Evolutionary conservation across 2,329 filamentous ascomycete genomes (phyloP).

Genomic region (Cryphonectria nitschkei): DNA sequence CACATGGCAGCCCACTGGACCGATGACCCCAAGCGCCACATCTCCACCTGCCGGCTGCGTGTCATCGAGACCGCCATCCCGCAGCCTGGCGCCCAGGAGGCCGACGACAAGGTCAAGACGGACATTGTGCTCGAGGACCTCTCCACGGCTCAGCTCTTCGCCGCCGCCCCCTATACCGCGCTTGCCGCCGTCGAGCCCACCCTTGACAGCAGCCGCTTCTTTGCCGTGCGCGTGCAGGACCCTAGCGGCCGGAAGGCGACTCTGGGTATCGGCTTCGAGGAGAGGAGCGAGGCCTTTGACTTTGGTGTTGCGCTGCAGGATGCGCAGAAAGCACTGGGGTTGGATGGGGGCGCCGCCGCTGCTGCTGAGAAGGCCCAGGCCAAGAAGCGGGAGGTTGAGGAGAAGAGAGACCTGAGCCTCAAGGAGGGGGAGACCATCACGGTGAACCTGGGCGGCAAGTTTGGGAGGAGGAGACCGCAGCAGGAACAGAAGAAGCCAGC

Average conservation of each 20-base stretch:
- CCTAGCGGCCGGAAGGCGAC: slow-evolving; percentile 75
- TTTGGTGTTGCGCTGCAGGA: slow-evolving; percentile 82
- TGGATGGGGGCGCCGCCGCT: slow-evolving; percentile 49
- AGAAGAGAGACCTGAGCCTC: slow-evolving; percentile 77
- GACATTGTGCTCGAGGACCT: slow-evolving; percentile 82
- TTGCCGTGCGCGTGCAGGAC: slow-evolving; percentile 79
- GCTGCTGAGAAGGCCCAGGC: slow-evolving; percentile 40
- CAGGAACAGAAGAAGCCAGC: slow-evolving; percentile 39
- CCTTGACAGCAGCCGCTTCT: slow-evolving; percentile 80
- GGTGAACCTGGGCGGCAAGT: slow-evolving; percentile 70
- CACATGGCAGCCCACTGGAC: slow-evolving; percentile 82
- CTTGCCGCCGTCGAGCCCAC: slow-evolving; percentile 73
- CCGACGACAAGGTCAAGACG: slow-evolving; percentile 63
- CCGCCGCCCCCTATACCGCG: slow-evolving; percentile 77
- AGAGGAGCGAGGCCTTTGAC: slow-evolving; percentile 83
- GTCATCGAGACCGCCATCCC: slow-evolving; percentile 73
- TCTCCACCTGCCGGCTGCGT: slow-evolving; percentile 83
- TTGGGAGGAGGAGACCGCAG: slow-evolving; percentile 48
- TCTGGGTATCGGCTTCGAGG: slow-evolving; percentile 85
- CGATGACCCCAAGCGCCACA: slow-evolving; percentile 68
- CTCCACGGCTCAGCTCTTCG: slow-evolving; percentile 74
- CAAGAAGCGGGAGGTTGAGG: slow-evolving; percentile 47
- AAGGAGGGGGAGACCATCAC: slow-evolving; percentile 91
- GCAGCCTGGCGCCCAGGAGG: slow-evolving; percentile 38
- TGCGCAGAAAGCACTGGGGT: slow-evolving; percentile 69